These are phyloP conservation scores for Desmodesmus armatus DNA, from an alignment of 139 green algal species.

Conservation along the genomic window DNA sequence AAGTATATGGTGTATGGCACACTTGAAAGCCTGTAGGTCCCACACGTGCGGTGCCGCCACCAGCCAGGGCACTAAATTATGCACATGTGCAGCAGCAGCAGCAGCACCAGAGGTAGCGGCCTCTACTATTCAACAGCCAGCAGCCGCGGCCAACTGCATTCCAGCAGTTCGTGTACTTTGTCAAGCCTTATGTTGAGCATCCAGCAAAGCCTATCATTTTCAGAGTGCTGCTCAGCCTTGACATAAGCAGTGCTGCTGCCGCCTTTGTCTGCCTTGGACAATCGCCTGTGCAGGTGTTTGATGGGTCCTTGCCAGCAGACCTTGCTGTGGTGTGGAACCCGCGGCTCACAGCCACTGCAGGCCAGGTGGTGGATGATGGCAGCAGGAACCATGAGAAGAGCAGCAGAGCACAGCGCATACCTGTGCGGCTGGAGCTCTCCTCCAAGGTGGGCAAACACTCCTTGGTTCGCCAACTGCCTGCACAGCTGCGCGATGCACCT, in stretches of 20 bases:
- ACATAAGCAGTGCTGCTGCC: too few relatives aligned
- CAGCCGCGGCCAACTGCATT: neutral
- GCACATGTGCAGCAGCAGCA: neutral
- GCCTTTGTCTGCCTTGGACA: too few relatives aligned
- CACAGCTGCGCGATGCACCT: too few relatives aligned
- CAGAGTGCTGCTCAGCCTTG: too few relatives aligned
- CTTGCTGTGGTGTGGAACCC: conserved; percentile 72
- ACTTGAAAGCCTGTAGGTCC: too few relatives aligned
- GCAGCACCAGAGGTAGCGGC: neutral
- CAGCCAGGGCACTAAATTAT: too few relatives aligned
- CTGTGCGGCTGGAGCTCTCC: conserved; percentile 63
- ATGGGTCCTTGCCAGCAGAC: conserved; percentile 50
- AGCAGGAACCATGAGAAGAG: conserved; percentile 44
- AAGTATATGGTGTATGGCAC: too few relatives aligned
- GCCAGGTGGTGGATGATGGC: conserved; percentile 59
- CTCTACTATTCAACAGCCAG: neutral
- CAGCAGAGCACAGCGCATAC: conserved; percentile 37
- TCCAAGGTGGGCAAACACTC: conserved; percentile 27
- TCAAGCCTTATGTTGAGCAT: too few relatives aligned
- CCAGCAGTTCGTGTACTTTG: neutral
- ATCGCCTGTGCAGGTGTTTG: conserved; percentile 67
- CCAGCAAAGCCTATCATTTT: too few relatives aligned
- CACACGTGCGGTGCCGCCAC: too few relatives aligned
- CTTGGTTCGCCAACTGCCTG: too few relatives aligned
- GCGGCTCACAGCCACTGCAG: conserved; percentile 61